phyloP scores from a whole-genome alignment of 1,139 yeast genomes.

The Protomyces arabidopsidicola region DNA sequence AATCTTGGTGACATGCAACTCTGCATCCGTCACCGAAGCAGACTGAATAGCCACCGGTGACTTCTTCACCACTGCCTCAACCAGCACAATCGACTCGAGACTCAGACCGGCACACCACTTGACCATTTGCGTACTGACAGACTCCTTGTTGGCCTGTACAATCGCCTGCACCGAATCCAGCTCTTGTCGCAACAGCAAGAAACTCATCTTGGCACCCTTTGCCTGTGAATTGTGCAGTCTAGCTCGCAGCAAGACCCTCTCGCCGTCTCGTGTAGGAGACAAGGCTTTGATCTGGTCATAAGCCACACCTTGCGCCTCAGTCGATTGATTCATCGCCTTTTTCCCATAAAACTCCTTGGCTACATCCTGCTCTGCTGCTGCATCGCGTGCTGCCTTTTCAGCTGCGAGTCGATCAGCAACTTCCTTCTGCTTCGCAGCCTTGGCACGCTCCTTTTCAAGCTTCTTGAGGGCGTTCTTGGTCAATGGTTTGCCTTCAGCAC shows the following conservation, averaged over 20 bases:
- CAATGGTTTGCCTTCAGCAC: conserved; percentile 88
- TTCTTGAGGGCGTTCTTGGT: conserved; percentile 94
- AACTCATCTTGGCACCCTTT: conserved; percentile 82
- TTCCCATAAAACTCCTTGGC: conserved; percentile 88
- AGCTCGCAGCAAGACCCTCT: conserved; percentile 80
- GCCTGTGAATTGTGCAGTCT: conserved; percentile 89
- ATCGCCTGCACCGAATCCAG: conserved; percentile 75
- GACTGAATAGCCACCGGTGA: conserved; percentile 84
- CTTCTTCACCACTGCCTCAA: conserved; percentile 76
- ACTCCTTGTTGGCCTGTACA: conserved; percentile 61
- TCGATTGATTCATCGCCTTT: conserved; percentile 77
- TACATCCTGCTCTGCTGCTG: conserved; percentile 62
- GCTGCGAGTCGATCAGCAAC: conserved; percentile 83
- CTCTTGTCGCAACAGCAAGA: conserved; percentile 88
- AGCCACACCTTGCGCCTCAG: conserved; percentile 54
- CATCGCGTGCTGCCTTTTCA: conserved; percentile 78
- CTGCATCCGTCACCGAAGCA: conserved; percentile 87
- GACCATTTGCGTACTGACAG: conserved; percentile 89
- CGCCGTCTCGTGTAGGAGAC: conserved; percentile 61
- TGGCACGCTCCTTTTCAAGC: conserved; percentile 86
- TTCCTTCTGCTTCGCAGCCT: conserved; percentile 88
- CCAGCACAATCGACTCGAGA: conserved; percentile 86
- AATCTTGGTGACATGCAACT: conserved; percentile 69
- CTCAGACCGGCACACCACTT: conserved; percentile 88
- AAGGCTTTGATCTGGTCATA: conserved; percentile 58